Percentiles rank a stretch among this genome's conserved stretches.
phyloP scores from a whole-genome alignment of 192 early-diverging fungal species.

The Coemansia sp. region DNA sequence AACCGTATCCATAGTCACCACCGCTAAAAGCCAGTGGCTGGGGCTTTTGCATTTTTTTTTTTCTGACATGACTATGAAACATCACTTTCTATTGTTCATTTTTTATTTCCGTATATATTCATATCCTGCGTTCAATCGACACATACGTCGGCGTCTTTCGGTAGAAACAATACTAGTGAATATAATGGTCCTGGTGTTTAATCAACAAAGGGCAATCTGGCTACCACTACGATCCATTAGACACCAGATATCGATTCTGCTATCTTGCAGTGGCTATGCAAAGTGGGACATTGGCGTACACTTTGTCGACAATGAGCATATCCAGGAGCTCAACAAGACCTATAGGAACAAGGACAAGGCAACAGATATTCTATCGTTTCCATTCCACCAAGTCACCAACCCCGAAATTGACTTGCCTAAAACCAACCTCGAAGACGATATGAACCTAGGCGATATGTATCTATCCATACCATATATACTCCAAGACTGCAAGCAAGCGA shows the following conservation, averaged over 20 bases:
- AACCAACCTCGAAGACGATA: conserved; percentile 47
- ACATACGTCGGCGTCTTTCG: not conserved
- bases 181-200: conserved; percentile 39
- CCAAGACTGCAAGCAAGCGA: conserved; percentile 50
- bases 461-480: conserved; percentile 60
- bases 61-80: not conserved
- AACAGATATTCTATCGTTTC: conserved; percentile 69
- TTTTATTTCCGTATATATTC: not conserved
- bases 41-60: not conserved
- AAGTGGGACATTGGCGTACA: conserved; percentile 65
- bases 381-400: conserved; percentile 51
- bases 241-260: conserved; percentile 40
- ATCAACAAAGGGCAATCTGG: conserved; percentile 42
- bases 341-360: conserved; percentile 56
- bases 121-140: conserved; percentile 1
- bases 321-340: conserved; percentile 54
- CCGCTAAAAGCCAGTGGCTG: not conserved
- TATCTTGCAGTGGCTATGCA: conserved; percentile 55
- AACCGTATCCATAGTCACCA: not conserved
- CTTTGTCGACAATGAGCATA: conserved; percentile 50
- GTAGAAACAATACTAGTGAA: not conserved
- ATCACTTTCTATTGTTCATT: not conserved
- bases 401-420: conserved; percentile 23
- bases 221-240: conserved; percentile 36
- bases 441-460: conserved; percentile 64